These are phyloP conservation scores for Cryptosporidium ubiquitum DNA, from an alignment of 169 alveolate genomes.

Conservation along the genomic window DNA sequence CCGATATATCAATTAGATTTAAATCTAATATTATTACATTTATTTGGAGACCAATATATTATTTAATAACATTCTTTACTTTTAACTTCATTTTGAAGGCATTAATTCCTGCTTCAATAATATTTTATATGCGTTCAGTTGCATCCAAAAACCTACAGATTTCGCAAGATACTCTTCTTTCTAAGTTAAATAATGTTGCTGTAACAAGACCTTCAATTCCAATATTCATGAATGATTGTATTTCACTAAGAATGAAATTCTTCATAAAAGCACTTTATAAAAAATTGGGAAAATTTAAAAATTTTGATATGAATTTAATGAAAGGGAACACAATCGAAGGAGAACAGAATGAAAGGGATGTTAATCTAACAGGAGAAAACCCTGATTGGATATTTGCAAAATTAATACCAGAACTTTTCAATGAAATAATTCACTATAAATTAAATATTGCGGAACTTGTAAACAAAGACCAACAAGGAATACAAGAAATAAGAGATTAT, in stretches of 20 bases:
- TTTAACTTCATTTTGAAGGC: conserved; percentile 65
- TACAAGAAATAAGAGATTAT: conserved; percentile 66
- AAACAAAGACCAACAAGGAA: conserved; percentile 58
- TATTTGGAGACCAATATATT: conserved; percentile 51
- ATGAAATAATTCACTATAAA: conserved; percentile 60
- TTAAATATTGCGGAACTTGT: conserved; percentile 62
- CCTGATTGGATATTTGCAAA: conserved; percentile 74
- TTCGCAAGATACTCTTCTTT: conserved; percentile 52
- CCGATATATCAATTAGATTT: conserved; percentile 15
- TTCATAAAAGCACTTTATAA: conserved; percentile 60
- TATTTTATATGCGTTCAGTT: conserved; percentile 65
- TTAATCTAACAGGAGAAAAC: not conserved
- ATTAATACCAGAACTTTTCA: conserved; percentile 62
- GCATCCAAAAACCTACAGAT: conserved; percentile 50
- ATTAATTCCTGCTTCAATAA: conserved; percentile 61
- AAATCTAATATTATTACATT: conserved; percentile 9
- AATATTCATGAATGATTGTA: conserved; percentile 59
- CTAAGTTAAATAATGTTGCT: conserved; percentile 66
- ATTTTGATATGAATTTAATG: conserved; percentile 6
- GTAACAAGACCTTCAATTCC: conserved; percentile 68
- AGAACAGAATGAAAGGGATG: conserved; percentile 29
- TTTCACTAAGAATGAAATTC: conserved; percentile 53
- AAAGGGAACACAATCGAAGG: not conserved
- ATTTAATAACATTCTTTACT: conserved; percentile 35
- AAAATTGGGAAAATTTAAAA: conserved; percentile 46